phyloP scores from a whole-genome alignment of 176 grass and related monocot species.

The Musa acuminata region DNA sequence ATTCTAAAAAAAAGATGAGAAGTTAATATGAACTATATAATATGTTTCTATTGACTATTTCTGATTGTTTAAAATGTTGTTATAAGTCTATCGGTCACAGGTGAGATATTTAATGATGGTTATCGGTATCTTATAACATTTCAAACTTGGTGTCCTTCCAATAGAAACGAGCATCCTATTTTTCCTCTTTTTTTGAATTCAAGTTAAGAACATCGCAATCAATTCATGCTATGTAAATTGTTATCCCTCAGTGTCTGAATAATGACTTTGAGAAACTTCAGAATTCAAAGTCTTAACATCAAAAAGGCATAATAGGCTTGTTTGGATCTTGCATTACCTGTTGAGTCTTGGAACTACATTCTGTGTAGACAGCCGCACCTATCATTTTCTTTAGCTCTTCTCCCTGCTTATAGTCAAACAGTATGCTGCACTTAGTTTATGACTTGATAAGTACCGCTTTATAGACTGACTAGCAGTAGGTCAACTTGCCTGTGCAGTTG shows the following conservation, averaged over 20 bases:
- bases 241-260: too few relatives aligned
- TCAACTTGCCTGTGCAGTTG: conserved; percentile 7
- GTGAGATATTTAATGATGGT: too few relatives aligned
- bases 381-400: conserved; percentile 15
- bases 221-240: too few relatives aligned
- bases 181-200: too few relatives aligned
- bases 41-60: too few relatives aligned
- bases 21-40: neutral
- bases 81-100: too few relatives aligned
- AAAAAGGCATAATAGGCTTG: neutral
- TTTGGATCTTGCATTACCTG: conserved; percentile 3
- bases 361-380: conserved; percentile 10
- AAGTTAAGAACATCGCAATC: too few relatives aligned
- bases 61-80: too few relatives aligned
- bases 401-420: conserved; percentile 7
- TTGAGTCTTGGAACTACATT: conserved; percentile 23
- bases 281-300: neutral
- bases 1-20: conserved; percentile 29
- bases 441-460: neutral
- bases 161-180: too few relatives aligned
- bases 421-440: neutral
- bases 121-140: too few relatives aligned
- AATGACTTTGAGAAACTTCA: neutral
- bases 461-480: neutral
- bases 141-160: too few relatives aligned